Evolutionary conservation across 1,139 yeast species (phyloP).

Genomic region (Kodamaea fungicola): DNA sequence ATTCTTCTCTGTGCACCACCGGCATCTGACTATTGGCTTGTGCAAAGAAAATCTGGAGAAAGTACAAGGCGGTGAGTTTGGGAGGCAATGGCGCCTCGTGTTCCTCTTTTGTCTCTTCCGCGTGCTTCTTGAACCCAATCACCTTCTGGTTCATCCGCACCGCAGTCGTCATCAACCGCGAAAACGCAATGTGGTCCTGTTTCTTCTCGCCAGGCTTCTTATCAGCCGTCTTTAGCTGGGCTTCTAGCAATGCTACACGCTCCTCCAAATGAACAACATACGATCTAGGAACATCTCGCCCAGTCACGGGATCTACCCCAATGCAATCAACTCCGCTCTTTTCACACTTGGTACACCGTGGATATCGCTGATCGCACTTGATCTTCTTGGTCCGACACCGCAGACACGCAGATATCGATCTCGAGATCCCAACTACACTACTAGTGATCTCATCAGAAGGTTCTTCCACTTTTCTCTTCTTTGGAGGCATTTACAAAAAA

Average conservation of each 20-base stretch:
- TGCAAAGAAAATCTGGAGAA: constrained; percentile 66
- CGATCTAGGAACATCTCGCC: constrained; percentile 79
- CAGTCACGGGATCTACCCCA: constrained; percentile 84
- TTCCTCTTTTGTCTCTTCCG: constrained; percentile 4
- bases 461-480: constrained; percentile 6
- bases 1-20: constrained; percentile 74
- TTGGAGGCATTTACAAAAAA: constrained; percentile 4
- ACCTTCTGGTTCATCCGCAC: constrained; percentile 47
- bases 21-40: constrained; percentile 84
- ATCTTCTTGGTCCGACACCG: constrained; percentile 77
- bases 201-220: constrained; percentile 9
- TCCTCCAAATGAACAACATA: constrained; percentile 75
- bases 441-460: constrained; percentile 1
- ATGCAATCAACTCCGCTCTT: constrained; percentile 72
- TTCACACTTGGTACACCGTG: constrained; percentile 69
- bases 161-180: constrained; percentile 72
- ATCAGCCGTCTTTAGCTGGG: constrained; percentile 43
- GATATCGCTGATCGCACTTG: constrained; percentile 80
- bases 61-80: constrained; percentile 63
- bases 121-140: neutral
- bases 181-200: constrained; percentile 51
- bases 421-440: constrained; percentile 28
- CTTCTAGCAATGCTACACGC: constrained; percentile 54
- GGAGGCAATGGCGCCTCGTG: constrained; percentile 48
- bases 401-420: constrained; percentile 77